phyloP scores from a whole-genome alignment of 768 basidiomycete species.

The Kwoniella newhampshirensis region DNA sequence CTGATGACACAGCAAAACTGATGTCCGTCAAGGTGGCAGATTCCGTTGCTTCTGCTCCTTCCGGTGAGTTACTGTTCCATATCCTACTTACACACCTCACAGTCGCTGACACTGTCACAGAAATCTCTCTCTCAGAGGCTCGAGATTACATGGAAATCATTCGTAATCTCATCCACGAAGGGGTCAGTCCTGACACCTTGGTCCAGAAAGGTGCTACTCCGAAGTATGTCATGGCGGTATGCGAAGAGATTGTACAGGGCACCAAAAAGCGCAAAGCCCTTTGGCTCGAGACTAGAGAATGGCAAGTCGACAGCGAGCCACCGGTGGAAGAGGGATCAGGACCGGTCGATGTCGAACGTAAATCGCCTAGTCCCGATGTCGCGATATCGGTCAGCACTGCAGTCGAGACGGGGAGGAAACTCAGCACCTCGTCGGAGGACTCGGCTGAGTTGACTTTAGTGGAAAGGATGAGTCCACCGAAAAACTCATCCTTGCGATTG shows the following conservation, averaged over 20 bases:
- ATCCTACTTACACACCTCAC: no score
- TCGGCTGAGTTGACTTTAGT: constrained; percentile 16
- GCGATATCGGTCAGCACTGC: constrained; percentile 3
- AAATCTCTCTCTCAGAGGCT: constrained; percentile 30
- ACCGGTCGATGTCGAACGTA: neutral
- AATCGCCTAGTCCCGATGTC: constrained; percentile 28
- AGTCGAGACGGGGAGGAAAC: constrained; percentile 5
- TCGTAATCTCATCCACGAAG: constrained; percentile 35
- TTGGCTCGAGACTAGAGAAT: constrained; percentile 26
- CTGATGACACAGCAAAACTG: neutral
- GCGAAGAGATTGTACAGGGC: constrained; percentile 39
- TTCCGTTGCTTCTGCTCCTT: constrained; percentile 6
- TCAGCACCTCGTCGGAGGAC: constrained; percentile 24
- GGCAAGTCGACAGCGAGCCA: constrained; percentile 16
- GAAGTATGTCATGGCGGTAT: constrained; percentile 39
- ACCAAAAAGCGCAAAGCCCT: constrained; percentile 22
- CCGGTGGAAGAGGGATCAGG: constrained; percentile 2
- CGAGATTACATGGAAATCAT: constrained; percentile 42
- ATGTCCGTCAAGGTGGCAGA: constrained; percentile 2
- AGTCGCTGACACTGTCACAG: constrained; percentile 13
- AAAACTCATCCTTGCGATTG: neutral
- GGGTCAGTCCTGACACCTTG: constrained; percentile 33
- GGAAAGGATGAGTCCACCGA: constrained; percentile 15
- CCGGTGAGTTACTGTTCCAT: constrained; percentile 4
- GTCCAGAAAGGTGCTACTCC: constrained; percentile 32